Conservation (phyloP, 2,329 filamentous ascomycete species). For the Arthrinium phaeospermum region DNA sequence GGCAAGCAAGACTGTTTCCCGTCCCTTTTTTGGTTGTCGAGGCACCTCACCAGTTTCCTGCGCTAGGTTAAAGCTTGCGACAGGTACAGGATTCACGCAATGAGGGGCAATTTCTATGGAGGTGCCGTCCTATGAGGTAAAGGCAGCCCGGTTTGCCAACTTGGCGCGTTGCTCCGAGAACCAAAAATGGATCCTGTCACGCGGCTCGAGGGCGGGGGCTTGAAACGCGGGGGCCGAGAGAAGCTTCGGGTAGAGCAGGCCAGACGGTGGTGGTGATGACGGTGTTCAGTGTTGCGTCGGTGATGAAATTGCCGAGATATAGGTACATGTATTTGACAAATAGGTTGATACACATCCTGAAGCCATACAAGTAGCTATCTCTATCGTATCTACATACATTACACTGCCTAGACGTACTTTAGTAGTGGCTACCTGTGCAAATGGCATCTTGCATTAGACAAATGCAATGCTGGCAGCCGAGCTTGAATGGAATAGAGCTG, state of each 20-base stretch:
- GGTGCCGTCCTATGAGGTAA: background rate
- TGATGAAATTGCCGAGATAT: background rate
- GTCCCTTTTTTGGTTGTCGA: constrained; percentile 3
- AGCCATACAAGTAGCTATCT: background rate
- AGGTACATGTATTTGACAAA: background rate
- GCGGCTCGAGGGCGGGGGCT: constrained; percentile 1
- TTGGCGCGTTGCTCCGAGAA: constrained; percentile 15
- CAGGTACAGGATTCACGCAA: constrained; percentile 5
- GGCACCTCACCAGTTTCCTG: background rate
- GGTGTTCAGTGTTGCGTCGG: background rate
- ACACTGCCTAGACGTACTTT: background rate
- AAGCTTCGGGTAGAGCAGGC: background rate
- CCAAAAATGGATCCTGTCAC: constrained; percentile 15
- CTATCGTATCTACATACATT: background rate
- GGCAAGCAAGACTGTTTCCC: background rate
- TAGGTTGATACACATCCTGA: background rate
- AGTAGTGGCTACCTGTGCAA: background rate
- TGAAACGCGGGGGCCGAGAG: background rate
- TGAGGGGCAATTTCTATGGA: constrained; percentile 8
- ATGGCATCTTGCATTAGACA: background rate
- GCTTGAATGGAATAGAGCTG: background rate
- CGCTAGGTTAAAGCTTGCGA: constrained; percentile 3
- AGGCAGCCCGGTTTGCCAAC: constrained; percentile 11
- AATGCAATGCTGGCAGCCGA: background rate
- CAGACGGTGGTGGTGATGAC: background rate